Conservation (phyloP, 352 stramenopile species). For the Pythium angustatum region DNA sequence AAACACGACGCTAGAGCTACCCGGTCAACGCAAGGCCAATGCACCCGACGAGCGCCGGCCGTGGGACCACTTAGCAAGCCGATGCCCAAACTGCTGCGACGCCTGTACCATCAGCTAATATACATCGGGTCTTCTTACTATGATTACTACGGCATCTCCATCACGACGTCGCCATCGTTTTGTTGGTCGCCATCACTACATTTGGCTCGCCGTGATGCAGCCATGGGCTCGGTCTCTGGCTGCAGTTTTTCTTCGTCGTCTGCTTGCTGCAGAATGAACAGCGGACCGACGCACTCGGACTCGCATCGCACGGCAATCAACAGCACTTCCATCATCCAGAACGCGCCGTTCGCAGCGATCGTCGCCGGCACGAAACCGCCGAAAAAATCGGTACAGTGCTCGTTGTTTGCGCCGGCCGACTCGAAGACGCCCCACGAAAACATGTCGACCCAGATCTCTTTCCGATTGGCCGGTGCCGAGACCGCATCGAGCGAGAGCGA, state of each 20-base stretch:
- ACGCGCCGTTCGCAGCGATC: conserved; percentile 47
- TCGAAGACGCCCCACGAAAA: conserved; percentile 75
- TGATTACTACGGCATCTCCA: conserved; percentile 1
- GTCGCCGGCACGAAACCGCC: conserved; percentile 55
- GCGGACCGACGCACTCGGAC: conserved; percentile 53
- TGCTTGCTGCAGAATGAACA: conserved; percentile 44
- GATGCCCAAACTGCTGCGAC: conserved; percentile 17
- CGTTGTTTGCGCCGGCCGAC: conserved; percentile 28
- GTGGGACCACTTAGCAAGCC: conserved; percentile 10
- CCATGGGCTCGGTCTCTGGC: neutral
- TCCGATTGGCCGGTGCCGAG: neutral
- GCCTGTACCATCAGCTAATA: conserved; percentile 21
- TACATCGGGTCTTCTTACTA: neutral
- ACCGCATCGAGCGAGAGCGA: conserved; percentile 12
- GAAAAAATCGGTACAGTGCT: conserved; percentile 65
- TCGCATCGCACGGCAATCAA: conserved; percentile 68
- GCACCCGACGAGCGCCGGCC: conserved; percentile 5
- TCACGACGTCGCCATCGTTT: conserved; percentile 9
- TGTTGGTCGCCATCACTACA: neutral
- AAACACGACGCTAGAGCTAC: conserved; percentile 50
- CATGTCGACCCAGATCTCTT: conserved; percentile 54
- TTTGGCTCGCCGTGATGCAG: neutral
- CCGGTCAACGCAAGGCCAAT: neutral
- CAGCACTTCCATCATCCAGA: conserved; percentile 73
- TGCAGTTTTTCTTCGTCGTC: conserved; percentile 9